Evolutionary conservation across 345 rosid species (phyloP).

Genomic region (Syzygium aromaticum): DNA sequence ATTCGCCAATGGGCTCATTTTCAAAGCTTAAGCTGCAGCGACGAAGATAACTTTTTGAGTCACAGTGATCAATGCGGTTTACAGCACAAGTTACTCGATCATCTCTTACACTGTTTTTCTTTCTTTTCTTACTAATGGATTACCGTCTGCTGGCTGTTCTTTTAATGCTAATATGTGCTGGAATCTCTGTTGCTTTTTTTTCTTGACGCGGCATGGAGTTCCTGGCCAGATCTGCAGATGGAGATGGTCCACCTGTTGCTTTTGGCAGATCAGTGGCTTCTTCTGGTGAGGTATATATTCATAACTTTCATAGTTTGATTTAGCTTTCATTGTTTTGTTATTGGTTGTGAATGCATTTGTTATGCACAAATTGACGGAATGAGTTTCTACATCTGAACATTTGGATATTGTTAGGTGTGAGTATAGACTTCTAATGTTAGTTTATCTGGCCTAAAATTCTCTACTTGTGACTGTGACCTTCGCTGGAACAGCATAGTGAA

Average conservation of each 20-base stretch:
- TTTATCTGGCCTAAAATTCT: not conserved
- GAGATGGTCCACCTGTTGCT: conserved; percentile 96
- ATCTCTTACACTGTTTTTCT: not conserved
- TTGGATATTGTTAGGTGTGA: not conserved
- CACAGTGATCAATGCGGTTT: not conserved
- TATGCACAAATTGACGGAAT: not conserved
- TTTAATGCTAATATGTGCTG: not conserved
- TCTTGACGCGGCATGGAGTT: conserved; percentile 75
- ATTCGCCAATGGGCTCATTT: too few relatives aligned
- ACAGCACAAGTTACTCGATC: not conserved
- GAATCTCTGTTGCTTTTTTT: not conserved
- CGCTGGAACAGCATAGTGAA: not conserved
- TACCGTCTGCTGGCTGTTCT: not conserved
- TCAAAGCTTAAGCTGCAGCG: too few relatives aligned
- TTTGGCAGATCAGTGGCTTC: conserved; percentile 97
- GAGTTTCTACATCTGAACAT: not conserved
- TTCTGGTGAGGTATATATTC: conserved; percentile 72
- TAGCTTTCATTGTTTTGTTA: not conserved
- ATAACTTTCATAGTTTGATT: not conserved
- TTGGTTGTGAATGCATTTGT: not conserved
- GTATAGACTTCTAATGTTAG: not conserved
- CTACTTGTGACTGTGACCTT: not conserved
- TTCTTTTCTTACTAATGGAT: not conserved
- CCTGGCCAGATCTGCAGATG: conserved; percentile 60
- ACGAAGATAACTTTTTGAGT: too few relatives aligned